Base-by-base conservation (phyloP, 345 rosid species). In the Eucalyptus curtisii region DNA sequence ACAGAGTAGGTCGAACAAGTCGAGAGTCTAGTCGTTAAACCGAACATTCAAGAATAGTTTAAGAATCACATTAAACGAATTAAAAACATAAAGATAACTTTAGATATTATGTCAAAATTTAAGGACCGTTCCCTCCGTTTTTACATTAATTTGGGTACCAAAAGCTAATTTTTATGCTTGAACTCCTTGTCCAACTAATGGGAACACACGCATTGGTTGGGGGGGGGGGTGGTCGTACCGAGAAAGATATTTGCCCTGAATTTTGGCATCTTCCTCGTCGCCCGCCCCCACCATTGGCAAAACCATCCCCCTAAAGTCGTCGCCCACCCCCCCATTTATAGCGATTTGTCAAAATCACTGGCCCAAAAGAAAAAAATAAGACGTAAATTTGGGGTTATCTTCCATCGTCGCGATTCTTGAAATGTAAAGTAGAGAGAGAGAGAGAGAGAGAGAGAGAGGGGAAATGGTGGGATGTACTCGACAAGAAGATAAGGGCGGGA, bases 11-110 rank as follows among this genome's bases (percentile, higher is more conserved):
- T 0, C 7, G 10, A 52, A 52, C 10, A 52, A 20, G 57, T 52
- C 0, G 5, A 52, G 57, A 52, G 10, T 52, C 1, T 52, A 20
- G 1, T 0, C 4, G 2, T 2, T 52, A 52, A 52, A 52, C 57
- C 4, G 0, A 52, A 52, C 57, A 52, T 52, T 8, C 0, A 3
- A 2, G 5, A 52, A 52, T 52, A 52, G 25, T 52, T 52, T 1
- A 52, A 52, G 30, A 24, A 55, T 24, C 3, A 10, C 61, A 10
- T 55, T 24, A 55, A 24, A 55, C 3, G 6, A 9, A 24, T 55
- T 24, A 55, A 55, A 22, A 24, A 8, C 4, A 24, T 55, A 2
- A 9, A 22, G 1, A 24, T 4, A 4, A 55, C 13, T 22, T 24
- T 55, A 6, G 1, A 55, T 9, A 55, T 9, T 55, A 24, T 2